Percentiles rank a stretch among this genome's conserved stretches.
Conservation (phyloP, 2,329 filamentous ascomycete species). For the Pseudogymnoascus verrucosus region DNA sequence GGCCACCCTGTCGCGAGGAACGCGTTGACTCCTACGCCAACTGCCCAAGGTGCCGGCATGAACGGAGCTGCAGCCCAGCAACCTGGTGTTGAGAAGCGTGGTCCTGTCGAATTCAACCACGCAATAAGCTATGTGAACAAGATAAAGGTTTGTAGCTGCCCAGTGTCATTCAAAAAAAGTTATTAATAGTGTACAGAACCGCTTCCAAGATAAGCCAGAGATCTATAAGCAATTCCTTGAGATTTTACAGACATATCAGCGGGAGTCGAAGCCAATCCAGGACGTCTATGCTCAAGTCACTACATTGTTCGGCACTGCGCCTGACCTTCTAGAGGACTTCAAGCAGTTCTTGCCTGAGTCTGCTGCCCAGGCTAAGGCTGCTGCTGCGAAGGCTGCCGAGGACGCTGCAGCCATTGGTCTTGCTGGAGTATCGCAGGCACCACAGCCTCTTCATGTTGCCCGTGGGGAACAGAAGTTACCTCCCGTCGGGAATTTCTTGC, state of each 20-base stretch:
- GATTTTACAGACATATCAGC: conserved; percentile 95
- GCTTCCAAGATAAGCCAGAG: conserved; percentile 91
- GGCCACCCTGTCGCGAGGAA: conserved; percentile 41
- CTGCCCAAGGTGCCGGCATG: conserved; percentile 46
- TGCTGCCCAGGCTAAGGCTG: conserved; percentile 57
- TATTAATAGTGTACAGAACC: conserved; percentile 62
- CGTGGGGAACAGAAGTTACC: conserved; percentile 67
- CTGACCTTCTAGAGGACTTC: conserved; percentile 93
- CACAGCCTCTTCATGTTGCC: conserved; percentile 41
- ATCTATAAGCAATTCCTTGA: conserved; percentile 99
- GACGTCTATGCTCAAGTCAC: conserved; percentile 98
- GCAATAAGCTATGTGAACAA: conserved; percentile 99
- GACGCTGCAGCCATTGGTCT: conserved; percentile 55
- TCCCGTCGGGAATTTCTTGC: conserved; percentile 87
- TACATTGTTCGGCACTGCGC: conserved; percentile 82
- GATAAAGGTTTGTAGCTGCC: conserved; percentile 67
- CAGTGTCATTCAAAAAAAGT: not conserved
- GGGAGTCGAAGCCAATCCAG: conserved; percentile 95
- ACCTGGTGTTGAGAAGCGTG: conserved; percentile 70
- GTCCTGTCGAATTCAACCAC: conserved; percentile 97
- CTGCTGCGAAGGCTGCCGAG: conserved; percentile 49
- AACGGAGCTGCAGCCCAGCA: conserved; percentile 54
- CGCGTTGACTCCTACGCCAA: conserved; percentile 52
- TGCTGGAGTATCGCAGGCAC: conserved; percentile 43
- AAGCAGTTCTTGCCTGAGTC: conserved; percentile 97